Percentiles rank a stretch among this genome's conserved stretches.
phyloP scores from a whole-genome alignment of 768 basidiomycete genomes.

The Auriscalpium orientale region DNA sequence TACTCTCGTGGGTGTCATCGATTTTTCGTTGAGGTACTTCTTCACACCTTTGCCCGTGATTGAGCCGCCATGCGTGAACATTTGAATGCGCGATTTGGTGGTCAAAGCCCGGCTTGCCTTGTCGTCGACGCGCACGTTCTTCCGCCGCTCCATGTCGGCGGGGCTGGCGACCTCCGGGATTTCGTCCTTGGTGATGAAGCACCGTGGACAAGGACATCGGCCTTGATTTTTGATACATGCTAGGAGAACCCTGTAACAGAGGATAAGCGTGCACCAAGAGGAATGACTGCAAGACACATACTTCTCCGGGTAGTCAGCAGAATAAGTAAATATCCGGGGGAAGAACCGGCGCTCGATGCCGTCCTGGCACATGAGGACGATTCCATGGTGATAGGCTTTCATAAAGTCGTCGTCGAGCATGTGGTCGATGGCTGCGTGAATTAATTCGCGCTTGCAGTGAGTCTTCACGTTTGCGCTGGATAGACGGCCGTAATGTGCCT shows the following conservation, averaged over 20 bases:
- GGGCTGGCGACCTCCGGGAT: slow-evolving; percentile 17
- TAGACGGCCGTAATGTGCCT: not conserved
- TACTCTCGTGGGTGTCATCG: slow-evolving; percentile 26
- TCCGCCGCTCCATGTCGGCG: slow-evolving; percentile 9
- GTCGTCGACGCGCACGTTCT: slow-evolving; percentile 13
- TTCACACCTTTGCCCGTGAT: slow-evolving; percentile 25
- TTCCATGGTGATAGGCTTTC: slow-evolving; percentile 17
- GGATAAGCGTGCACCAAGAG: not conserved
- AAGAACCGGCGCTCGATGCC: slow-evolving; percentile 16
- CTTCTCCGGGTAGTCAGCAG: slow-evolving; percentile 24
- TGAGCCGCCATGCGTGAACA: slow-evolving; percentile 22
- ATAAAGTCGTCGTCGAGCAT: slow-evolving; percentile 16
- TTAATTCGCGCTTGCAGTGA: slow-evolving; percentile 12
- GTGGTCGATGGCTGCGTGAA: slow-evolving; percentile 14
- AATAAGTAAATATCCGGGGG: slow-evolving; percentile 18
- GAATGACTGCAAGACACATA: slow-evolving; percentile 2
- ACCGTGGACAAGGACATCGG: slow-evolving; percentile 23
- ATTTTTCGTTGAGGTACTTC: slow-evolving; percentile 19
- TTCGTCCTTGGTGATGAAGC: slow-evolving; percentile 15
- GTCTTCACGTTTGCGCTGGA: slow-evolving; percentile 3
- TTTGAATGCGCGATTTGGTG: slow-evolving; percentile 14
- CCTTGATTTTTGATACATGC: slow-evolving; percentile 21
- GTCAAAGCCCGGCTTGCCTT: slow-evolving; percentile 2
- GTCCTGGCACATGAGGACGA: slow-evolving; percentile 16
- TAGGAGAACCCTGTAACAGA: slow-evolving; percentile 15